These are phyloP conservation scores for Cicer judaicum DNA, from an alignment of 306 rosid genomes.

Conservation along the genomic window DNA sequence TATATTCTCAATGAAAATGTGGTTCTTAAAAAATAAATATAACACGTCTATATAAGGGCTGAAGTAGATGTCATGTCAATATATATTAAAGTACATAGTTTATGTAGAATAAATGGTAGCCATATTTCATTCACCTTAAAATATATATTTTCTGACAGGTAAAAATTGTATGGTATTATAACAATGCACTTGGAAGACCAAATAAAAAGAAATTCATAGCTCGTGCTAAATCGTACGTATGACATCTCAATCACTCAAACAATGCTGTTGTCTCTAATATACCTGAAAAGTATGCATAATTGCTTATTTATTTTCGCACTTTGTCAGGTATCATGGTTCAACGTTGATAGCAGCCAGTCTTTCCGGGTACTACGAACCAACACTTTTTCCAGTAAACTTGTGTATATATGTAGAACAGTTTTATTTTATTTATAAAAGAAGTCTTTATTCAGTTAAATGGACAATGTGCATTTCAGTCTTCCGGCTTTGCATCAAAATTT, in stretches of 20 bases:
- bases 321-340: slow-evolving; percentile 90
- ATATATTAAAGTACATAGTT: slow-evolving; percentile 15
- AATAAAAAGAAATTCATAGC: slow-evolving; percentile 92
- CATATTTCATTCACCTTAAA: slow-evolving; percentile 17
- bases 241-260: slow-evolving; percentile 48
- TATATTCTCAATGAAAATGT: slow-evolving; percentile 22
- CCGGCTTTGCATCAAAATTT: slow-evolving; percentile 90
- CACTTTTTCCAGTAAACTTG: slow-evolving; percentile 8
- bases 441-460: slow-evolving; percentile 27
- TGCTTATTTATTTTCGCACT: slow-evolving; percentile 37
- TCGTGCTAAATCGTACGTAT: slow-evolving; percentile 76
- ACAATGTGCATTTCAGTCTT: slow-evolving; percentile 61
- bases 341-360: slow-evolving; percentile 92
- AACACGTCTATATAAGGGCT: neutral
- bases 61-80: slow-evolving; percentile 19
- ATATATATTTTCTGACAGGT: slow-evolving; percentile 64
- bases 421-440: slow-evolving; percentile 16
- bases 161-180: slow-evolving; percentile 96
- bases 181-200: slow-evolving; percentile 94
- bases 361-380: slow-evolving; percentile 70
- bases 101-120: slow-evolving; percentile 4
- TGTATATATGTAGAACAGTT: slow-evolving; percentile 3
- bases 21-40: slow-evolving; percentile 30
- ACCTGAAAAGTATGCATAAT: slow-evolving; percentile 38
- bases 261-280: slow-evolving; percentile 39